A percentile compares a stretch with the other conserved stretches of the same genome.
phyloP scores from a whole-genome alignment of 2,329 filamentous ascomycete species.

The Basipetospora chlamydospora region DNA sequence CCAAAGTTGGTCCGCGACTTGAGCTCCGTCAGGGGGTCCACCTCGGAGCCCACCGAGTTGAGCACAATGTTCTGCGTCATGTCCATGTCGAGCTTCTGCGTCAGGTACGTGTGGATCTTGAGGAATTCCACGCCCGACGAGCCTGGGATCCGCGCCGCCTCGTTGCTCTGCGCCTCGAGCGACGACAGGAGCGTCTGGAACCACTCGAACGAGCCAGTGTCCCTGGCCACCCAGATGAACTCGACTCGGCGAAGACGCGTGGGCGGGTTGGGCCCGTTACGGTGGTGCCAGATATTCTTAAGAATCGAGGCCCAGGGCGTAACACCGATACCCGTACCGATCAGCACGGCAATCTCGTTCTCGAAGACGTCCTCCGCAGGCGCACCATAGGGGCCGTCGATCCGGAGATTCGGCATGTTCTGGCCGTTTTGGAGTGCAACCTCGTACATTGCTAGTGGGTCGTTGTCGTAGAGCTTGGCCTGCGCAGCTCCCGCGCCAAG shows the following conservation, averaged over 20 bases:
- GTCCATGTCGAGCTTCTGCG: slow-evolving; percentile 81
- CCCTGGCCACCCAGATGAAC: slow-evolving; percentile 98
- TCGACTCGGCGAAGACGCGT: slow-evolving; percentile 84
- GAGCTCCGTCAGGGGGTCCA: slow-evolving; percentile 86
- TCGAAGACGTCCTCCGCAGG: slow-evolving; percentile 96
- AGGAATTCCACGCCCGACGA: slow-evolving; percentile 69
- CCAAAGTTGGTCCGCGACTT: slow-evolving; percentile 87
- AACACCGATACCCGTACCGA: slow-evolving; percentile 76
- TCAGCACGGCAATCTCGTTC: slow-evolving; percentile 75
- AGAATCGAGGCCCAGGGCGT: slow-evolving; percentile 77
- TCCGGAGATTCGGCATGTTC: slow-evolving; percentile 75
- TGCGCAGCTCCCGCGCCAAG: slow-evolving; percentile 84
- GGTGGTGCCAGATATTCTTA: slow-evolving; percentile 97
- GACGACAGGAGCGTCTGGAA: slow-evolving; percentile 89
- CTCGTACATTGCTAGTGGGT: slow-evolving; percentile 95
- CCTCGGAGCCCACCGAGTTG: slow-evolving; percentile 76
- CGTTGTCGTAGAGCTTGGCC: slow-evolving; percentile 76
- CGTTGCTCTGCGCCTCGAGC: slow-evolving; percentile 71
- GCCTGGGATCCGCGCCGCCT: slow-evolving; percentile 51
- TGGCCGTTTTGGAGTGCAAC: slow-evolving; percentile 88
- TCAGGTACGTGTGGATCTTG: slow-evolving; percentile 95
- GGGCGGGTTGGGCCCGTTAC: slow-evolving; percentile 78
- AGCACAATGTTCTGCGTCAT: slow-evolving; percentile 94
- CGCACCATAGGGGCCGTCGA: slow-evolving; percentile 92
- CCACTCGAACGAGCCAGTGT: slow-evolving; percentile 95